phyloP scores from a whole-genome alignment of 2,329 filamentous ascomycete genomes.

The Colletotrichum liaoningense region DNA sequence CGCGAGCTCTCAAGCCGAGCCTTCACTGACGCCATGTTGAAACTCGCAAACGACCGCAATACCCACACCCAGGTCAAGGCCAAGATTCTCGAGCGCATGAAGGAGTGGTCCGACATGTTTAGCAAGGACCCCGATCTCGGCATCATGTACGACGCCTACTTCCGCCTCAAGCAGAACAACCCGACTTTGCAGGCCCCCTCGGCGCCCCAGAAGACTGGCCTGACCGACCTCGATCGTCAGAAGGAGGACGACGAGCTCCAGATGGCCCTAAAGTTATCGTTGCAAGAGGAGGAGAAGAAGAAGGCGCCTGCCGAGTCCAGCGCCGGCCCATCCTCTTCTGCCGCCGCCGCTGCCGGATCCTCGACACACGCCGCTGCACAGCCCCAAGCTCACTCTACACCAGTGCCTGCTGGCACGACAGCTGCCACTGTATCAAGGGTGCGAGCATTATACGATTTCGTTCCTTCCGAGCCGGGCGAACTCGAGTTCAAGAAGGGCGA shows the following conservation, averaged over 20 bases:
- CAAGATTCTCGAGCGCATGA: constrained; percentile 97
- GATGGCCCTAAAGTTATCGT: constrained; percentile 91
- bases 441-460: constrained; percentile 93
- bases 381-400: constrained; percentile 60
- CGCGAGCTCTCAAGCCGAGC: constrained; percentile 90
- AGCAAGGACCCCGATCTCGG: constrained; percentile 88
- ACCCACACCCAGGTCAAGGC: constrained; percentile 96
- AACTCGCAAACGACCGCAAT: constrained; percentile 92
- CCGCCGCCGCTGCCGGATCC: constrained; percentile 46
- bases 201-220: constrained; percentile 91
- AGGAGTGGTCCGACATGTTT: constrained; percentile 97
- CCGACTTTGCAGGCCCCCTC: constrained; percentile 91
- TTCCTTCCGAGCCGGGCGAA: constrained; percentile 92
- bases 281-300: constrained; percentile 85
- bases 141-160: constrained; percentile 97
- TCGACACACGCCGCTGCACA: constrained; percentile 45
- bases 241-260: constrained; percentile 98
- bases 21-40: constrained; percentile 92
- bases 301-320: constrained; percentile 55
- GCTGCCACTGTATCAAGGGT: constrained; percentile 96
- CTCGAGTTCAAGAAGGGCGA: constrained; percentile 97
- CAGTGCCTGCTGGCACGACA: constrained; percentile 84
- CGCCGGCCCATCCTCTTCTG: constrained; percentile 50
- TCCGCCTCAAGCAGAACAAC: constrained; percentile 84
- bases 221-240: constrained; percentile 89